Base-by-base conservation (phyloP, 192 early-diverging fungal species). In the Pecoramyces ruminantium region DNA sequence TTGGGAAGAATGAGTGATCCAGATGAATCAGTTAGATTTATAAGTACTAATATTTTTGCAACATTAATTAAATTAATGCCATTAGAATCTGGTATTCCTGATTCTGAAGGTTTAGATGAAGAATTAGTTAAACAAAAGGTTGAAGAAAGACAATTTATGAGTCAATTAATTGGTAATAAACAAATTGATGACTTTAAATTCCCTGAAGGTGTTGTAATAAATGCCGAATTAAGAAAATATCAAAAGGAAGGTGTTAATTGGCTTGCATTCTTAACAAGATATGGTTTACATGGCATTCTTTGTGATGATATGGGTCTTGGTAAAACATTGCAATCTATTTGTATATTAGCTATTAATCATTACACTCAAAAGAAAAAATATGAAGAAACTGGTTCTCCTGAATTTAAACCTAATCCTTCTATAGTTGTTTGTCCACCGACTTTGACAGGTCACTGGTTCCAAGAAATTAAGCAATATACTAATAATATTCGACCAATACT, bases 261-360 rank as follows among this genome's bases (percentile, higher is more conserved):
- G 98, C 87, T 99, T 80, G 95, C 95, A n/a, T 99, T 99, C 84
- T 88, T 99, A 81, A 96, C 95, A 85, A 92, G 94, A 80, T 99
- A 97, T 83, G 94, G 96, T 81, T 86, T 99, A 29, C 98, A 99
- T 83, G 98, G 98, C 18, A 95, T 98, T 82, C 88, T 99, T 21
- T 98, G 96, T 86, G 98, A 99, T 84, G 95, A 98, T 87, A 98
- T 98, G 97, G 98, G 98, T 27, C 85, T 99, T 28, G 98, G 98
- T 16, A 99, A 99, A 86, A 98, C 96, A 2, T 83, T 98, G 38
- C 98, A 99, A 83, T 93, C 96, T 30, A 97, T 99, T 80, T 96
- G 95, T 81, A 95, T 97, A 81, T 81, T 99, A 38, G 94, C 96
- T 0, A 92, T 94, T 82, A 95, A 98, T 85, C 96, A 98, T 80